Percentiles rank a stretch among this genome's conserved stretches.
Conservation (phyloP, 495 filamentous ascomycete species). For the Beverwykella pulmonaria region DNA sequence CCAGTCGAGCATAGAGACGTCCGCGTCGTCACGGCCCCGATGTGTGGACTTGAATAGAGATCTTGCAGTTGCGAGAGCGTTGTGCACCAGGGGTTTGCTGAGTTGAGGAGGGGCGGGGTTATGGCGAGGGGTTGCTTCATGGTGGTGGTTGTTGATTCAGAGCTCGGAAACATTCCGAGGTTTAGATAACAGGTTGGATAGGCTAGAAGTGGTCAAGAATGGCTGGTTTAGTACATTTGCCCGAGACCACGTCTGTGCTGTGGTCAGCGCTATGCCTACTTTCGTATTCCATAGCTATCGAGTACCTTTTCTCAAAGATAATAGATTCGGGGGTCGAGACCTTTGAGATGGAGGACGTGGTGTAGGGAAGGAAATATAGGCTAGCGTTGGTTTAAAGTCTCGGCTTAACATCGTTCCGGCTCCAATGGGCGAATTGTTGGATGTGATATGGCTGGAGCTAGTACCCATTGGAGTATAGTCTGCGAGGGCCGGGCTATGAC, state of each 20-base stretch:
- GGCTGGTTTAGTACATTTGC: background rate
- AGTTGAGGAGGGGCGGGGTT: slow-evolving; percentile 68
- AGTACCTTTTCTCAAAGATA: background rate
- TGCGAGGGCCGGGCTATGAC: background rate
- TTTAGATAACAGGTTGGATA: background rate
- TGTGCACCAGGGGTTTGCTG: slow-evolving; percentile 71
- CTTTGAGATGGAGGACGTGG: background rate
- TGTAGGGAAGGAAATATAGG: background rate
- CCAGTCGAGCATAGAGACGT: slow-evolving; percentile 56
- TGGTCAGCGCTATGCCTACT: background rate
- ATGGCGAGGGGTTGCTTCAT: slow-evolving; percentile 44
- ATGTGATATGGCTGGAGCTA: background rate
- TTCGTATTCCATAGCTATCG: background rate
- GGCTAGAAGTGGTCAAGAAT: background rate
- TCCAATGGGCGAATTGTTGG: background rate
- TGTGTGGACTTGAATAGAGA: slow-evolving; percentile 60
- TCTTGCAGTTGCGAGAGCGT: slow-evolving; percentile 57
- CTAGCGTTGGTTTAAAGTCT: background rate
- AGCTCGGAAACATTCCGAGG: background rate
- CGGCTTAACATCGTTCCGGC: background rate
- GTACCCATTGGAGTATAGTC: background rate
- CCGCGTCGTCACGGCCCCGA: slow-evolving; percentile 70
- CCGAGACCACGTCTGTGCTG: background rate
- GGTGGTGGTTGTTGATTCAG: background rate
- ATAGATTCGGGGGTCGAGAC: background rate